phyloP scores from a whole-genome alignment of 495 filamentous ascomycete genomes.

The Trichodelitschia bisporula region DNA sequence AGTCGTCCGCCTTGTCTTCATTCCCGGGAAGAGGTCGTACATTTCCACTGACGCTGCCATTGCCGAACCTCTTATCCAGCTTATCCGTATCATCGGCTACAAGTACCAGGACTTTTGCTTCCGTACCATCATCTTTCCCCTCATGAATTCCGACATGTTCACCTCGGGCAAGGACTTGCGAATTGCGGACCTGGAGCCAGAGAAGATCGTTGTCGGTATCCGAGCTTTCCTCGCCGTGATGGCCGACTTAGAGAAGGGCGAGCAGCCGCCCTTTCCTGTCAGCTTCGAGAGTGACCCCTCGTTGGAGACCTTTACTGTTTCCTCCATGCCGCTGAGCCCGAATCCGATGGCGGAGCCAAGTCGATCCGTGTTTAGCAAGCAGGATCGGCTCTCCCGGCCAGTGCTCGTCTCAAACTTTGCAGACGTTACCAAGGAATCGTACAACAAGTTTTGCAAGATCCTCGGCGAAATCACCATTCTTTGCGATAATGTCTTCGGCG shows the following conservation, averaged over 20 bases:
- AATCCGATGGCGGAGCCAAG: constrained; percentile 12
- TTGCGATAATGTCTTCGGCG: constrained; percentile 90
- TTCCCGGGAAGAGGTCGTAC: constrained; percentile 49
- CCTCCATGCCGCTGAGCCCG: constrained; percentile 13
- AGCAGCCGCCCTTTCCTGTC: constrained; percentile 58
- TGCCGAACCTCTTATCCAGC: constrained; percentile 71
- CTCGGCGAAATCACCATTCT: constrained; percentile 86
- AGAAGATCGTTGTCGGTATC: constrained; percentile 91
- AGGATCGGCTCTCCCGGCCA: constrained; percentile 42
- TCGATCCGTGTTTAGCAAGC: constrained; percentile 15
- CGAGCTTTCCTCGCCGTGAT: constrained; percentile 79
- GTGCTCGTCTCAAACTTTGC: constrained; percentile 48
- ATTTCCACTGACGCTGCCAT: constrained; percentile 57
- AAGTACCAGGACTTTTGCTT: constrained; percentile 88
- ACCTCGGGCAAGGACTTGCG: constrained; percentile 52
- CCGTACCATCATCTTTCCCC: constrained; percentile 69
- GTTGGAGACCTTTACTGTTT: constrained; percentile 8
- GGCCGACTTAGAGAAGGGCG: constrained; percentile 74
- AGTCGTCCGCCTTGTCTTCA: constrained; percentile 56
- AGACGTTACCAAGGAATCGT: constrained; percentile 58
- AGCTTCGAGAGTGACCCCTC: constrained; percentile 13
- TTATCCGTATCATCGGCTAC: constrained; percentile 86
- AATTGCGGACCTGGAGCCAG: constrained; percentile 83
- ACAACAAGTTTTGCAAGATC: constrained; percentile 78
- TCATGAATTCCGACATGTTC: constrained; percentile 82